phyloP scores from a whole-genome alignment of 1,284 basidiomycete genomes.

The Cutaneotrichosporon cyanovorans region DNA sequence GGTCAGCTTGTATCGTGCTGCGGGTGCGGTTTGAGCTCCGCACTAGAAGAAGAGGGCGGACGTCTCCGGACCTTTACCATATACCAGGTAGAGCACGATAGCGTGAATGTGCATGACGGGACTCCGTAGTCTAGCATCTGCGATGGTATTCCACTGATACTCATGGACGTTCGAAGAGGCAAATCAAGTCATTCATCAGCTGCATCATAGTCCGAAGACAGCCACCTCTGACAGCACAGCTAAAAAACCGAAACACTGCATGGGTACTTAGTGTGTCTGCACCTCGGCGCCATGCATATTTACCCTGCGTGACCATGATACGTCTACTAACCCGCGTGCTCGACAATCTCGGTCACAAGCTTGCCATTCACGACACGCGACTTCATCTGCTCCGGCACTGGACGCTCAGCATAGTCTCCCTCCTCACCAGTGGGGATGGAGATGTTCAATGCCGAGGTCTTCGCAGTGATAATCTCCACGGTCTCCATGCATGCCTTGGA shows the following conservation, averaged over 20 bases:
- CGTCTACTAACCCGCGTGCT: slow-evolving; percentile 61
- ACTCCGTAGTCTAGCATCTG: too few relatives aligned
- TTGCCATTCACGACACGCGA: slow-evolving; percentile 76
- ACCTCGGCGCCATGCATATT: too few relatives aligned
- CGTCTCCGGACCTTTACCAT: too few relatives aligned
- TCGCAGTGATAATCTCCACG: slow-evolving; percentile 86
- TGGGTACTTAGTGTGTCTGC: too few relatives aligned
- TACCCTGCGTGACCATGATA: background rate
- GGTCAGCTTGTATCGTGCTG: slow-evolving; percentile 56
- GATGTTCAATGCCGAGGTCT: slow-evolving; percentile 91
- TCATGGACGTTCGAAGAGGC: too few relatives aligned
- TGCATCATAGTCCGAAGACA: too few relatives aligned
- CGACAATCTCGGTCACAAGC: slow-evolving; percentile 78
- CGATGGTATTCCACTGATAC: too few relatives aligned
- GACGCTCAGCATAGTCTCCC: slow-evolving; percentile 82
- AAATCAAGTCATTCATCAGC: too few relatives aligned
- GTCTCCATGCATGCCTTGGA: slow-evolving; percentile 65
- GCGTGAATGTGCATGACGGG: background rate
- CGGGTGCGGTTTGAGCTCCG: slow-evolving; percentile 22
- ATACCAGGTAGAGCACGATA: background rate
- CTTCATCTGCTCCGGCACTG: slow-evolving; percentile 94
- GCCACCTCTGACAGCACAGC: too few relatives aligned
- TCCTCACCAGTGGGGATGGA: slow-evolving; percentile 74
- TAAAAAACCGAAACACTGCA: too few relatives aligned
- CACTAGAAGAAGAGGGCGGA: background rate